Base-by-base conservation (phyloP, 2,329 filamentous ascomycete species). In the Bipolaris zeicola region DNA sequence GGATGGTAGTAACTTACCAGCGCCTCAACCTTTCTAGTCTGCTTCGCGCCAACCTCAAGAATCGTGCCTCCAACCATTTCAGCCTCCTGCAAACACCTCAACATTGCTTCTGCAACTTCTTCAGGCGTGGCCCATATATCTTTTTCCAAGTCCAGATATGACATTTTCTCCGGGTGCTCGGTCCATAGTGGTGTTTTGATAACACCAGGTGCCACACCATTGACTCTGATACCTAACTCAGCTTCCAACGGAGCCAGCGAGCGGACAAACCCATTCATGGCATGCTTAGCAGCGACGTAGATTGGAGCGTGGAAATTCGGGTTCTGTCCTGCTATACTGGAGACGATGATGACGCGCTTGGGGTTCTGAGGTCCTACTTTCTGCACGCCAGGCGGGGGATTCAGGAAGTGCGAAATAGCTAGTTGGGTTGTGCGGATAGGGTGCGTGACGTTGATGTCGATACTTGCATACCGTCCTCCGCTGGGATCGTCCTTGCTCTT, bases 151-250 rank as follows among this genome's bases (percentile, higher is more conserved):
- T 81, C 77, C 0, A 87, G 57, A 61, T 83, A 80, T 55, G 75
- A 76, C 63, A 86, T 49, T 67, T 87, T 88, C 69, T 87, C 85
- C 0, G 84, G 83, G 61, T 87, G 79, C 2, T 87, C 85, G 0
- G 81, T 85, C 84, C 84, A 88, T 5, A 87, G 72, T 6, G 85
- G 85, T 11, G 85, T 87, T 59, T 82, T 85, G 63, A 87, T 85
- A 1, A 87, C 71, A 0, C 85, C 85, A 0, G 85, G 85, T 14
- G 84, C 84, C 2, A 87, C 84, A 5, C 80, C 84, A 18, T 84
- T 86, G 14, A 87, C 83, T 0, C 84, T 74, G 49, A 88, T 84
- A 0, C 82, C 82, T 22, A 82, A 63, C 1, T 65, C 66, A 1
- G 72, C 51, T 20, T 86, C 84, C 5, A 87, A 77, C 1, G 75